These are phyloP conservation scores for Chernovozyma aurita DNA, from an alignment of 1,139 yeast species.

Conservation along the genomic window DNA sequence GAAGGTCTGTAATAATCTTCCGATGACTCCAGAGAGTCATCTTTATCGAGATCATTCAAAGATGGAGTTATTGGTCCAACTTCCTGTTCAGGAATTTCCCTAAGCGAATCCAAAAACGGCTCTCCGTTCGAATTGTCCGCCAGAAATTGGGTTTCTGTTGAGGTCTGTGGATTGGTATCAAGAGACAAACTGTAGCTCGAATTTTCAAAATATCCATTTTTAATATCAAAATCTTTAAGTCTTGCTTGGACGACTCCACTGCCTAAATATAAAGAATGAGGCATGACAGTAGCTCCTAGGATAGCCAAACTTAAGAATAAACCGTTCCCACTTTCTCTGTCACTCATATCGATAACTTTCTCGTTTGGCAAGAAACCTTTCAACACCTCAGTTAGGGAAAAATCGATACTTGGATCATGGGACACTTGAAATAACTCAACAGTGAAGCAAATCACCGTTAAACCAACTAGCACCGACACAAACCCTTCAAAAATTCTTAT, in stretches of 20 bases:
- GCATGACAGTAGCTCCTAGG: slow-evolving; percentile 97
- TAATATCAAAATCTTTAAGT: slow-evolving; percentile 71
- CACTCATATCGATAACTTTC: slow-evolving; percentile 56
- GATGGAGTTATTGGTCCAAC: neutral
- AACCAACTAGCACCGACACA: slow-evolving; percentile 71
- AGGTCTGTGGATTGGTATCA: too few species aligned
- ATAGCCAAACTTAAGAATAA: slow-evolving; percentile 84
- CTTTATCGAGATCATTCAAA: neutral
- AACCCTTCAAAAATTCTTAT: slow-evolving; percentile 80
- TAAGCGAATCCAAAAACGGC: too few species aligned
- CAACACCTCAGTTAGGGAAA: slow-evolving; percentile 51
- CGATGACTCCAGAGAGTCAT: slow-evolving; percentile 12
- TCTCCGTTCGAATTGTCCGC: slow-evolving; percentile 9
- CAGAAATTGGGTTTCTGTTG: neutral
- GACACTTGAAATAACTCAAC: slow-evolving; percentile 70
- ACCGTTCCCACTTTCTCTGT: slow-evolving; percentile 63
- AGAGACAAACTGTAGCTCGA: neutral
- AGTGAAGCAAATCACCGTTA: slow-evolving; percentile 82
- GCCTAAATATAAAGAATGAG: slow-evolving; percentile 88
- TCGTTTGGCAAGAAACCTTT: slow-evolving; percentile 77
- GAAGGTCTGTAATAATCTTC: slow-evolving; percentile 56
- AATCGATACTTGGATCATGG: slow-evolving; percentile 46
- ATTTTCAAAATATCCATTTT: slow-evolving; percentile 48
- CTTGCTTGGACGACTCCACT: slow-evolving; percentile 92
- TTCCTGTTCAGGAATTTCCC: neutral